Evolutionary conservation across 371 early-diverging fungal species (phyloP), one percentile per base, ranked within the genome.

Genomic region (Smittium mucronatum): DNA sequence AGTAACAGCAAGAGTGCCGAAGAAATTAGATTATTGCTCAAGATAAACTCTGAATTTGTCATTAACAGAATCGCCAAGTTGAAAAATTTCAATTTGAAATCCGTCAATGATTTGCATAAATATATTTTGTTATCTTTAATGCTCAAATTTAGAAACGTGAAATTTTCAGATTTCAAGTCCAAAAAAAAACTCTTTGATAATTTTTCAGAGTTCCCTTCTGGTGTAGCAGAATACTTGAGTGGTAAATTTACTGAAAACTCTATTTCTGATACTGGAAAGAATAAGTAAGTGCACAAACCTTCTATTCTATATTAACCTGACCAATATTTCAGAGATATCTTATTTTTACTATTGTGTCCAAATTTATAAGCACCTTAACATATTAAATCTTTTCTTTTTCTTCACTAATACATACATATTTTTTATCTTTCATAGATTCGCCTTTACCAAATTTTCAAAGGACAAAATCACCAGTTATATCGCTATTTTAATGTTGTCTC

Each of bases 391-490:
- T 47, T 11, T 21, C 11, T 5, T 21, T 11, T 5, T 47, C 21
- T 47, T 47, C 5, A 47, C 47, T 47, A 47, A 47, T 47, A 47
- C 21, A 34, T 59, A 29, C 68, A 28, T 2, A n/a, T 29, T 72
- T n/a, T 21, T 26, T 21, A 57, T 15, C 28, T 70, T 61, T 57
- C 21, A 15, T 71, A 80, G 81, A 59, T 76, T 77, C 71, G 84
- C 84, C 34, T 84, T 86, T 72, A 85, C 92, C 59, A 81, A 86
- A 35, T 78, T 86, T 29, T 84, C 83, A 72, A 82, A 86, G 69
- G 91, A 90, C 76, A 89, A 85, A 78, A 80, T 93, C n/a, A 77
- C 87, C 15, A 86, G 88, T 72, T 88, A 90, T 71, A 86, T 90
- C 70, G 75, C 90, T 60, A 84, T 85, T 11, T 76, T 92, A 36